phyloP scores from a whole-genome alignment of 2,329 filamentous ascomycete genomes.

The Pyrenochaeta sp. region DNA sequence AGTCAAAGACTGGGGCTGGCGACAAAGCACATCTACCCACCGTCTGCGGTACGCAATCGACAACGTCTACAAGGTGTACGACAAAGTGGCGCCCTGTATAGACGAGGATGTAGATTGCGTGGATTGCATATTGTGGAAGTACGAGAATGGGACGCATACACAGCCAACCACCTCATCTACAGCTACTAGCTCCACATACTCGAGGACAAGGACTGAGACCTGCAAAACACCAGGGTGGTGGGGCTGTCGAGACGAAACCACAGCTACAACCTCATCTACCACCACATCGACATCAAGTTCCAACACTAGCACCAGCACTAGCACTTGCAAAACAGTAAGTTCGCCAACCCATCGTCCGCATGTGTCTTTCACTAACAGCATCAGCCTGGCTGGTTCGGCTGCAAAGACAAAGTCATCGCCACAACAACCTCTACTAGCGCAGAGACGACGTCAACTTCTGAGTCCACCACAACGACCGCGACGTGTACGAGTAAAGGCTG shows the following conservation, averaged over 20 bases:
- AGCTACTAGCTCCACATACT: conserved; percentile 29
- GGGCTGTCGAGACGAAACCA: conserved; percentile 46
- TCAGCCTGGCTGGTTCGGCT: conserved; percentile 47
- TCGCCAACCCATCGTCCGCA: not conserved
- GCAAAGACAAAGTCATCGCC: conserved; percentile 42
- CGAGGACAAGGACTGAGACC: conserved; percentile 43
- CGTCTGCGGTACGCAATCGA: conserved; percentile 44
- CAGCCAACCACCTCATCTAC: conserved; percentile 32
- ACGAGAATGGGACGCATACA: conserved; percentile 44
- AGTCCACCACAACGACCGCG: conserved; percentile 33
- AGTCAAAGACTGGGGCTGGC: conserved; percentile 47
- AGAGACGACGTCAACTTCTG: conserved; percentile 28
- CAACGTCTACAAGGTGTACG: conserved; percentile 44
- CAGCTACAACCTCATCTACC: conserved; percentile 26
- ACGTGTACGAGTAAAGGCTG: conserved; percentile 45
- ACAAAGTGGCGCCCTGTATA: conserved; percentile 40
- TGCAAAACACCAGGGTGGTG: conserved; percentile 49
- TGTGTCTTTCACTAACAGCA: conserved; percentile 11
- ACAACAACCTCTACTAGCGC: conserved; percentile 22
- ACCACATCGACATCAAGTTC: conserved; percentile 29
- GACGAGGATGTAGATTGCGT: conserved; percentile 45
- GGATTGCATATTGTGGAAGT: conserved; percentile 48
- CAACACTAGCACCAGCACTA: conserved; percentile 39
- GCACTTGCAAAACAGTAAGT: conserved; percentile 44
- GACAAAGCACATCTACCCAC: conserved; percentile 42